Conservation (phyloP, 2,329 filamentous ascomycete genomes). For the Penicillium sp. region DNA sequence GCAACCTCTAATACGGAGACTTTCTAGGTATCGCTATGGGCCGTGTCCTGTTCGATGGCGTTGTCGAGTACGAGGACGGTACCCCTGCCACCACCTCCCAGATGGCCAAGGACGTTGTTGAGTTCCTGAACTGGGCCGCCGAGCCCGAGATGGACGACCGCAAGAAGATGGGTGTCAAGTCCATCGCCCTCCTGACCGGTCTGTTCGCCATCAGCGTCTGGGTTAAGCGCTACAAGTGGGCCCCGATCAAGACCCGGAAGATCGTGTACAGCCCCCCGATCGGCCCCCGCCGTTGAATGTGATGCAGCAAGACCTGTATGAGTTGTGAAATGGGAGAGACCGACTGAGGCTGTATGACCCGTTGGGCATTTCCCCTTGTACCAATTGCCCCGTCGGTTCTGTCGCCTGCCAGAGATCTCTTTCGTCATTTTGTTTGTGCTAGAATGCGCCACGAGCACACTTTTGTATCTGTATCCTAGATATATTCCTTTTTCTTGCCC, state of each 20-base stretch:
- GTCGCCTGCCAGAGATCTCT: conserved; percentile 22
- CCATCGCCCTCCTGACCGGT: conserved; percentile 70
- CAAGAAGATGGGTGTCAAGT: conserved; percentile 99
- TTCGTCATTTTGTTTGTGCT: conserved; percentile 34
- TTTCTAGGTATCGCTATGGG: conserved; percentile 78
- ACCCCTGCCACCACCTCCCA: conserved; percentile 93
- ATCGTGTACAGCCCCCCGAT: conserved; percentile 74
- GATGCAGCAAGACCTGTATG: conserved; percentile 25
- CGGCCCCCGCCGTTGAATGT: conserved; percentile 34
- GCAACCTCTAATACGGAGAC: conserved; percentile 11
- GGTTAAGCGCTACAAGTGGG: conserved; percentile 99
- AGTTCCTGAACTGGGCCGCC: conserved; percentile 98
- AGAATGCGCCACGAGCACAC: conserved; percentile 34
- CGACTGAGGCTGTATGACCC: conserved; percentile 22
- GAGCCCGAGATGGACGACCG: conserved; percentile 99
- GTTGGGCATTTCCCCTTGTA: conserved; percentile 24
- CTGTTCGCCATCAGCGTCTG: conserved; percentile 86
- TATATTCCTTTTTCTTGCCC: conserved; percentile 35
- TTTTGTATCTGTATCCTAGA: conserved; percentile 43
- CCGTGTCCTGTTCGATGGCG: conserved; percentile 92
- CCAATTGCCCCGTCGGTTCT: conserved; percentile 23
- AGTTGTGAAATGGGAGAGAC: conserved; percentile 29
- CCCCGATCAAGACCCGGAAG: conserved; percentile 92
- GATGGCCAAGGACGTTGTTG: conserved; percentile 98
- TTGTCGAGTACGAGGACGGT: conserved; percentile 96